phyloP scores from a whole-genome alignment of 2,329 filamentous ascomycete genomes.

The Graphilbum ipis-grandicollis region DNA sequence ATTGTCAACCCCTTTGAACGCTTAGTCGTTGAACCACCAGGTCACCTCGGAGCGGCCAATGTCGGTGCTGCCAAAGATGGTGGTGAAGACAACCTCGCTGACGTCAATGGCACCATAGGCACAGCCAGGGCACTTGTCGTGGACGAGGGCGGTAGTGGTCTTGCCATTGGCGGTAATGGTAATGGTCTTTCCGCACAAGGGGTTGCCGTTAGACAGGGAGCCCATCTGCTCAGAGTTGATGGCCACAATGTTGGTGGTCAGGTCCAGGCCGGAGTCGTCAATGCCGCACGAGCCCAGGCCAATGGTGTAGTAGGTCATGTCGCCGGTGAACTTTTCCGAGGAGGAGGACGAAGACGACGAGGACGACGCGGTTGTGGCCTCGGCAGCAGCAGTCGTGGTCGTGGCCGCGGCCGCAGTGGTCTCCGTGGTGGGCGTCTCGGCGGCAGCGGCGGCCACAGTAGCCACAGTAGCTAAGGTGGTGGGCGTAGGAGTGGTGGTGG shows the following conservation, averaged over 20 bases:
- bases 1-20: not conserved
- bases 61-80: slow-evolving; percentile 24
- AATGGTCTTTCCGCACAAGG: slow-evolving; percentile 52
- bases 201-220: slow-evolving; percentile 44
- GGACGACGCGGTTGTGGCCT: slow-evolving; percentile 9
- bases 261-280: slow-evolving; percentile 39
- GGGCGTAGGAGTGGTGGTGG: slow-evolving; percentile 3
- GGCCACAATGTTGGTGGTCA: slow-evolving; percentile 46
- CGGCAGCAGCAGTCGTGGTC: slow-evolving; percentile 3
- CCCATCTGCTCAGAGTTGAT: slow-evolving; percentile 50
- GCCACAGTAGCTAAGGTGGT: no score
- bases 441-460: slow-evolving; percentile 3
- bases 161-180: slow-evolving; percentile 41
- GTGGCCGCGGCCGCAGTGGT: slow-evolving; percentile 9
- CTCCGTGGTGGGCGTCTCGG: slow-evolving; percentile 4
- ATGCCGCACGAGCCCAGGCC: slow-evolving; percentile 53
- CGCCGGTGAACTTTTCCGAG: slow-evolving; percentile 27
- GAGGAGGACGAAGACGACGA: slow-evolving; percentile 9
- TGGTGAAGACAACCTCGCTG: slow-evolving; percentile 22
- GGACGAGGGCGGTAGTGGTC: slow-evolving; percentile 38
- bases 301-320: slow-evolving; percentile 59
- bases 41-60: slow-evolving; percentile 16
- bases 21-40: slow-evolving; percentile 14
- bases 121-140: slow-evolving; percentile 66
- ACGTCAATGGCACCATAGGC: slow-evolving; percentile 33